Base-by-base conservation (phyloP, 306 rosid genomes). In the Rubus parviflorus region DNA sequence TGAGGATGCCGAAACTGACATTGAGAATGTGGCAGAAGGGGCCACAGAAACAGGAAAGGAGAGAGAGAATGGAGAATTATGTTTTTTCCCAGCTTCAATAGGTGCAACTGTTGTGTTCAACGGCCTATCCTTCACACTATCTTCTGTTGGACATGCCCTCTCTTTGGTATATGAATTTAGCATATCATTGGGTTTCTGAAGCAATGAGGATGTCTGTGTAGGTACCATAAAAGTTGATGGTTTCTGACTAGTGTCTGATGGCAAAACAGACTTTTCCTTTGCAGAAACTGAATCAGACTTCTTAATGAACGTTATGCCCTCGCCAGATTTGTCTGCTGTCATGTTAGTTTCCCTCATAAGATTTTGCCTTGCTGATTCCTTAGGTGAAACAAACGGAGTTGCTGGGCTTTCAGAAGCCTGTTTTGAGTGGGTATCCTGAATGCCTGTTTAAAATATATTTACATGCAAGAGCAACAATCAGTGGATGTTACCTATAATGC, bases 21-120 rank as follows among this genome's bases (percentile, higher is more conserved):
- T 57, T n/a, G 85, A 78, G 75, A 70, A 80, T 38, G 80, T 51
- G 13, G 87, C 74, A 61, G 61, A 62, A 23, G 85, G 56, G 22
- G 78, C 52, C 42, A 61, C 71, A 69, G 85, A 67, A 79, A 74
- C 73, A 79, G 83, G 60, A 48, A 86, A 48, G 3, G 85, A 23
- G 70, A 58, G 80, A 64, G 86, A 75, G 69, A 80, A 60, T 7
- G 86, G 56, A 61, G 82, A 42, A 45, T 70, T 78, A 7, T 25
- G 81, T 73, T 81, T 86, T 79, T 80, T 84, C 81, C 67, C 76
- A 43, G 87, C 74, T 46, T 85, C 96, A 11, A 63, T 25, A 68
- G 68, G 73, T 70, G 89, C 52, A 79, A 82, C 46, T 80, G 70
- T 70, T 72, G 79, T 47, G 74, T 81, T 75, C 41, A 82, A 65